Conservation (phyloP, 2,329 filamentous ascomycete genomes). For the Rhexocercosporidium sp. region DNA sequence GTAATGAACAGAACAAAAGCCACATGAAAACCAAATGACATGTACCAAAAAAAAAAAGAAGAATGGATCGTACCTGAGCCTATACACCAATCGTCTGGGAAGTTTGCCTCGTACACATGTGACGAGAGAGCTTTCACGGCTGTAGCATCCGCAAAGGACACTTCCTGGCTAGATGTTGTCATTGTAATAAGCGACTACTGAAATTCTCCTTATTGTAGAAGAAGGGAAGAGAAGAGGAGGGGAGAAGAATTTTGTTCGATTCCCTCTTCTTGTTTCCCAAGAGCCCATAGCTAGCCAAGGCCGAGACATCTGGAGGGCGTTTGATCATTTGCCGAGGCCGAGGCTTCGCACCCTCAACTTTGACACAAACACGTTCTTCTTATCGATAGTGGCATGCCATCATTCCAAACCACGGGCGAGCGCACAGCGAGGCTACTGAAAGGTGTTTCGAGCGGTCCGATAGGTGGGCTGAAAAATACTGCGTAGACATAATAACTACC, state of each 20-base stretch:
- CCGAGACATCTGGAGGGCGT: neutral
- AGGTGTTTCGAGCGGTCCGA: too few species aligned
- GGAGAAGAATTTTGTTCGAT: too few species aligned
- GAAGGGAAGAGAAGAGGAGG: too few species aligned
- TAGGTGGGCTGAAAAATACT: too few species aligned
- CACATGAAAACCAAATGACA: neutral
- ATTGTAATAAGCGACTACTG: conserved; percentile 7
- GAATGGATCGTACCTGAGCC: conserved; percentile 56
- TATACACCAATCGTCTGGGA: conserved; percentile 67
- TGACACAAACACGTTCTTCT: neutral
- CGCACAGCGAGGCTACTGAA: too few species aligned
- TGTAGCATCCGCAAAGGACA: conserved; percentile 53
- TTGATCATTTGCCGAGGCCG: neutral
- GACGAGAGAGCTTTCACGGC: conserved; percentile 53
- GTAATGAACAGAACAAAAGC: neutral
- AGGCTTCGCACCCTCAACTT: neutral
- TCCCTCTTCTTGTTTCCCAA: too few species aligned
- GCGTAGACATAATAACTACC: too few species aligned
- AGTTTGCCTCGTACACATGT: conserved; percentile 61
- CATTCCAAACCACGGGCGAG: too few species aligned
- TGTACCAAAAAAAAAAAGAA: neutral
- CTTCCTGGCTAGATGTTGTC: conserved; percentile 12
- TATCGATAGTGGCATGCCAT: conserved; percentile 2
- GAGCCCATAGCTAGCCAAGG: neutral
- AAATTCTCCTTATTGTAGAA: too few species aligned